Conservation (phyloP, 345 rosid species). For the Pugionium cornutum region DNA sequence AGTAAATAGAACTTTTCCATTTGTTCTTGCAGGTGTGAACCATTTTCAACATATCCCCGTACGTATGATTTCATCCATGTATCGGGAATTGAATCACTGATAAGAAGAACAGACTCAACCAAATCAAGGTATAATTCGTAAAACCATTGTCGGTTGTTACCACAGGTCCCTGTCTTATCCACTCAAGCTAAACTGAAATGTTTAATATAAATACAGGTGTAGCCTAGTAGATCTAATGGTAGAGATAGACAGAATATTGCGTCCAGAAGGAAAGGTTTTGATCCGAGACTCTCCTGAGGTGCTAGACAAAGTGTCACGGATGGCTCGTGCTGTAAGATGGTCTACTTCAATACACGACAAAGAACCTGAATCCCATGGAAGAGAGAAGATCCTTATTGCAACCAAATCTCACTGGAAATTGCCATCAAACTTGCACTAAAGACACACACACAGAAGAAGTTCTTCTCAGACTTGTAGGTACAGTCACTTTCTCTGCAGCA, state of each 20-base stretch:
- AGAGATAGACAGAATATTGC: slow-evolving; percentile 91
- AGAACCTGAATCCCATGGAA: slow-evolving; percentile 71
- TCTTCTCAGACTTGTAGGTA: slow-evolving; percentile 47
- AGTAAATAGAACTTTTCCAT: neutral
- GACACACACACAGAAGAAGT: slow-evolving; percentile 15
- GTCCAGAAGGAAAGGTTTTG: slow-evolving; percentile 80
- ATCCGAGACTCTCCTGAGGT: slow-evolving; percentile 82
- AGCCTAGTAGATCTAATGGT: slow-evolving; percentile 82
- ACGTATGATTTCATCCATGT: slow-evolving; percentile 91
- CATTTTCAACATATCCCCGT: slow-evolving; percentile 98
- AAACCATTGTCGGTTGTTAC: neutral
- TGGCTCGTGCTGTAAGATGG: slow-evolving; percentile 83
- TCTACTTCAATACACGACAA: slow-evolving; percentile 54
- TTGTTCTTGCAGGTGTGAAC: slow-evolving; percentile 80
- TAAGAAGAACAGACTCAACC: slow-evolving; percentile 50
- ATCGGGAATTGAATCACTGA: slow-evolving; percentile 72
- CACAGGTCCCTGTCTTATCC: slow-evolving; percentile 3
- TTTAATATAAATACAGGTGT: slow-evolving; percentile 57
- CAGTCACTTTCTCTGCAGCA: slow-evolving; percentile 35
- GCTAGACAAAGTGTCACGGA: slow-evolving; percentile 65
- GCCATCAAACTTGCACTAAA: slow-evolving; percentile 53
- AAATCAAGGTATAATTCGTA: slow-evolving; percentile 50
- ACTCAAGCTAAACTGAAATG: slow-evolving; percentile 2
- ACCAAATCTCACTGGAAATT: slow-evolving; percentile 66
- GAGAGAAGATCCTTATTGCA: slow-evolving; percentile 74